Evolutionary conservation across 169 alveolate genomes (phyloP), one percentile per base, ranked within the genome.

Genomic region (Cryptosporidium meleagridis): DNA sequence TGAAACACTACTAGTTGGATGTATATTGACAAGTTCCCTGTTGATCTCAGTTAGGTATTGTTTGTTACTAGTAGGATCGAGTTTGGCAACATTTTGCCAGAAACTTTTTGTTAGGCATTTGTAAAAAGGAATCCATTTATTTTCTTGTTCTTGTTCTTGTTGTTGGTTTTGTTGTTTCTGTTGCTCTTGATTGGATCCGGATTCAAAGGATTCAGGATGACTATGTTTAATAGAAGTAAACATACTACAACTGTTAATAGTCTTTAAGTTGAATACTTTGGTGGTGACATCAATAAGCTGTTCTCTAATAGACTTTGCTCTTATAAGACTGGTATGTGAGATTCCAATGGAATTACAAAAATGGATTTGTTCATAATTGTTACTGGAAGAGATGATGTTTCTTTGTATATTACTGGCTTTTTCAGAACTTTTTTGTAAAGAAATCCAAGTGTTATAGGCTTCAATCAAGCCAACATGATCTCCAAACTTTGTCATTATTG

Each of bases 1-100:
- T 8, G 85, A 91, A 35, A 94, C 85, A 26, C 94, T 93, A 61
- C 95, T 91, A 18, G 95, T 93, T 14, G 96, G 97, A 55, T 95
- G 97, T 16, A 94, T 72, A 29, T 89, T 72, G 23, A 94, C 93
- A 44, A 87, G 62, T 55, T 92, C 75, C 55, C 86, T 92, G 8
- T 51, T 62, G 31, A 62, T 53, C 18, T 73, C 80, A 7, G 93
- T 91, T 39, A 70, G 41, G 69, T 91, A 91, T 31, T 86, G 93
- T 59, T 65, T 85, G 21, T 67, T 62, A 31, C n/a, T 62, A 18
- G 18, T 86, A 23, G 93, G 62, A 44, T 91, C 91, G 8, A 85
- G 44, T 51, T 62, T 70, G 16, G 96, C 96, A 21, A 87, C 71
- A 73, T 94, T 85, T 53, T 72, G 85, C 91, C 85, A 94, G 85